These are phyloP conservation scores for Sporothrix euskadiensis DNA, from an alignment of 2,329 filamentous ascomycete species.

Conservation along the genomic window DNA sequence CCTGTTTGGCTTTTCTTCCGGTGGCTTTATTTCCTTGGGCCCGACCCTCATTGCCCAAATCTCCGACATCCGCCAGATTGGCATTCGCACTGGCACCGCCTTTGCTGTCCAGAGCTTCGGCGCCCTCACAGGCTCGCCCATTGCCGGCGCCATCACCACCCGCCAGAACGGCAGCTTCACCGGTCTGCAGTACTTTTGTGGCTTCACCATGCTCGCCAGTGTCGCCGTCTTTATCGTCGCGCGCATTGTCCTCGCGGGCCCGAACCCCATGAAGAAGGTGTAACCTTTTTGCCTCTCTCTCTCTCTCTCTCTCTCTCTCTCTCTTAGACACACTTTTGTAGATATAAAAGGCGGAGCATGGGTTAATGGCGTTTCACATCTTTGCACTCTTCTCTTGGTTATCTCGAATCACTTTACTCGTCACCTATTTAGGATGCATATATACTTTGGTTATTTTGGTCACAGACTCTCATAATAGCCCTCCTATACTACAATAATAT, in stretches of 20 bases:
- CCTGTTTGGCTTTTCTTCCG: conserved; percentile 65
- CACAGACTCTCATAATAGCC: too few species aligned
- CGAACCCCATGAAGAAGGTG: conserved; percentile 33
- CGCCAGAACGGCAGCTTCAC: conserved; percentile 48
- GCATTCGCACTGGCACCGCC: conserved; percentile 57
- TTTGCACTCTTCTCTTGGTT: too few species aligned
- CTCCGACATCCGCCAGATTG: conserved; percentile 60
- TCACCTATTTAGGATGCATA: too few species aligned
- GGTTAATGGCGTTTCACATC: too few species aligned
- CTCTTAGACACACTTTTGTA: too few species aligned
- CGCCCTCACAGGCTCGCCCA: conserved; percentile 59
- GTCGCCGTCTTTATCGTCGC: conserved; percentile 35
- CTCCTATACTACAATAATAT: too few species aligned
- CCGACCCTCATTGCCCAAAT: conserved; percentile 62
- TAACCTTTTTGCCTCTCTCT: conserved; percentile 15
- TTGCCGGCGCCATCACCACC: conserved; percentile 54
- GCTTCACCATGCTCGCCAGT: conserved; percentile 44
- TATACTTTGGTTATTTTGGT: too few species aligned
- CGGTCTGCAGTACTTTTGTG: conserved; percentile 58
- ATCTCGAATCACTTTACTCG: too few species aligned
- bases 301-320: too few species aligned
- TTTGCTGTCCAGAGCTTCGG: conserved; percentile 59
- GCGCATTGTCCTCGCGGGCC: conserved; percentile 37
- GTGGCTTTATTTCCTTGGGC: conserved; percentile 61
- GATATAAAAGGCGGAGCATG: too few species aligned